Evolutionary conservation across 2,329 filamentous ascomycete genomes (phyloP), one percentile per base, ranked within the genome.

Genomic region (Zymoseptoria tritici): DNA sequence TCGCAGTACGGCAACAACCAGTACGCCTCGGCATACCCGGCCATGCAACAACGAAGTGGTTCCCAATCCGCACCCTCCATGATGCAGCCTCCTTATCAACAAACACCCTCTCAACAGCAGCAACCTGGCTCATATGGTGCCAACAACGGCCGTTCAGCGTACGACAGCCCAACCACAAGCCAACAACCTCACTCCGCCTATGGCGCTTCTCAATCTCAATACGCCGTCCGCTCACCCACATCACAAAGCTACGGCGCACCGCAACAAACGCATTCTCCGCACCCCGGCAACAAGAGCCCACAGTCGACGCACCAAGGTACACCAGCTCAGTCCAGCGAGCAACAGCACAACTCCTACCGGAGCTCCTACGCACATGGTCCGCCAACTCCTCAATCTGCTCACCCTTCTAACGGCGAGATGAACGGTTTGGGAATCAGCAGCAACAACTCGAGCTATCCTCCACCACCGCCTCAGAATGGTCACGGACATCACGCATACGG

Each of bases 351-450:
- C 54, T 49, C 56, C 9, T 68, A 70, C 53, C 61, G 66, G 2
- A 52, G 59, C 22, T 57, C 63, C 11, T 68, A 68, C 46, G 59
- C 46, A 9, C 36, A 46, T 46, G 62, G 62, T 11, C 57, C 63
- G 19, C 60, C 58, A 21, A 58, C 69, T 42, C 64, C 67, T n/a
- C 66, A 67, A 50, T 68, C 68, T 1, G 59, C 62, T 4, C 63
- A 67, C 52, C 55, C 61, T 22, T 62, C 62, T 19, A 58, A 60
- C 59, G 69, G 70, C 31, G 69, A 70, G 66, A 53, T 19, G 22
- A 68, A 65, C 24, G 70, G 70, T 16, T 62, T 72, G 4, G 69
- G 69, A 9, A 71, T 72, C 59, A 67, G 64, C 57, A 67, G 63
- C 55, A 64, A 57, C 52, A 61, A 59, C 19, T 65, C 64, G 19